phyloP scores from a whole-genome alignment of 176 grass and related monocot species.

The Cenchrus fungigraminus region DNA sequence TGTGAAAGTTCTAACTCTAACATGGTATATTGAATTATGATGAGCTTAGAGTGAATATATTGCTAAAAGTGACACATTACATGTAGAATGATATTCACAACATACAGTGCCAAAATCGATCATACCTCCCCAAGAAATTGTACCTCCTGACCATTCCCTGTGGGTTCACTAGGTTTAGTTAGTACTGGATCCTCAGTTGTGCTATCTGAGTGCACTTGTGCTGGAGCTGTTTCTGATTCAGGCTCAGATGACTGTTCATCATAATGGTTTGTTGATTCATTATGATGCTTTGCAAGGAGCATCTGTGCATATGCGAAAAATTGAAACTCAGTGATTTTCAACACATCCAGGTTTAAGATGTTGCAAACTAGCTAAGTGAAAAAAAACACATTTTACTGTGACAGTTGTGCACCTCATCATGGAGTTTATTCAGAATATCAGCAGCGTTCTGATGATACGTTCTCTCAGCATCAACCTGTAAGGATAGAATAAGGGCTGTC shows the following conservation, averaged over 20 bases:
- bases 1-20: conserved; percentile 31
- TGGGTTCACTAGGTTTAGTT: conserved; percentile 54
- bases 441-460: conserved; percentile 88
- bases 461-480: conserved; percentile 97
- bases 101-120: conserved; percentile 20
- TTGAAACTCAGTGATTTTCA: conserved; percentile 30
- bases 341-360: conserved; percentile 28
- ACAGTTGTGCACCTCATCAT: conserved; percentile 73
- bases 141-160: conserved; percentile 60
- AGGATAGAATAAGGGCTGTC: conserved; percentile 18
- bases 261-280: conserved; percentile 51
- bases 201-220: conserved; percentile 42
- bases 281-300: conserved; percentile 63
- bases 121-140: conserved; percentile 85
- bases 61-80: not conserved
- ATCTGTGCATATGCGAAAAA: conserved; percentile 60
- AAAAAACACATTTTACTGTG: conserved; percentile 13
- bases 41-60: not conserved
- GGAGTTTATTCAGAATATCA: conserved; percentile 89
- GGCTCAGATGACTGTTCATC: conserved; percentile 47
- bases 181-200: conserved; percentile 51
- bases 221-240: conserved; percentile 50
- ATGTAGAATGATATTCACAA: not conserved
- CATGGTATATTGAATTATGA: not conserved
- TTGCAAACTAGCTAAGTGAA: not conserved